Conservation (phyloP, 352 stramenopile species). For the Phytophthora ohioensis region DNA sequence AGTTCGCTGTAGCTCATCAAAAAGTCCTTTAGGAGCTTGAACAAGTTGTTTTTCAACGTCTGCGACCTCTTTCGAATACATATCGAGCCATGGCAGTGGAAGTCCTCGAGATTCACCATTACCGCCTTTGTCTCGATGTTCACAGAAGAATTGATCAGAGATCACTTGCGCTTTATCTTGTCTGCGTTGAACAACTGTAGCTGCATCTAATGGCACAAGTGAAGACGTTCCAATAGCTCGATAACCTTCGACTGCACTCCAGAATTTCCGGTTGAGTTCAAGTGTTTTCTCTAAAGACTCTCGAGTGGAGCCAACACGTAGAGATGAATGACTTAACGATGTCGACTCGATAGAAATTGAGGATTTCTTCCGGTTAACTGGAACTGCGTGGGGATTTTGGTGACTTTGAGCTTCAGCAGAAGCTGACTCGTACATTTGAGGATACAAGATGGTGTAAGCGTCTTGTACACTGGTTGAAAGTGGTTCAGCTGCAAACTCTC, state of each 20-base stretch:
- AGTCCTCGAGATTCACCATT: constrained; percentile 9
- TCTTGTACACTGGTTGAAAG: constrained; percentile 60
- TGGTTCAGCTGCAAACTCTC: constrained; percentile 43
- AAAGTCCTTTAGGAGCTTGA: constrained; percentile 46
- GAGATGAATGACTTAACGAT: background rate
- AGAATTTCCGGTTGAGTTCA: constrained; percentile 60
- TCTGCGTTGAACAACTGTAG: constrained; percentile 42
- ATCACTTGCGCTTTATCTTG: constrained; percentile 55
- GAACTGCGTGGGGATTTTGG: background rate
- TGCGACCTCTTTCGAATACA: constrained; percentile 59
- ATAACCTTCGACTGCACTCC: constrained; percentile 72
- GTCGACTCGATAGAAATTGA: background rate
- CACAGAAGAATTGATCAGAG: constrained; percentile 56
- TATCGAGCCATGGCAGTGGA: constrained; percentile 54
- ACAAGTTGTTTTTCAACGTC: constrained; percentile 41
- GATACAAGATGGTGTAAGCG: constrained; percentile 69
- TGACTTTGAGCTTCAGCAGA: background rate
- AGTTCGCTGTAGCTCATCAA: constrained; percentile 63
- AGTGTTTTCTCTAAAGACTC: constrained; percentile 31
- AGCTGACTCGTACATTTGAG: constrained; percentile 42
- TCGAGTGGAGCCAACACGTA: constrained; percentile 22
- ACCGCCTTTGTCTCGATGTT: background rate
- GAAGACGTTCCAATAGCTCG: constrained; percentile 48
- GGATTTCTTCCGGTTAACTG: background rate
- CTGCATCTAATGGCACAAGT: constrained; percentile 50